Conservation (phyloP, 345 rosid species). For the Populus nigra region DNA sequence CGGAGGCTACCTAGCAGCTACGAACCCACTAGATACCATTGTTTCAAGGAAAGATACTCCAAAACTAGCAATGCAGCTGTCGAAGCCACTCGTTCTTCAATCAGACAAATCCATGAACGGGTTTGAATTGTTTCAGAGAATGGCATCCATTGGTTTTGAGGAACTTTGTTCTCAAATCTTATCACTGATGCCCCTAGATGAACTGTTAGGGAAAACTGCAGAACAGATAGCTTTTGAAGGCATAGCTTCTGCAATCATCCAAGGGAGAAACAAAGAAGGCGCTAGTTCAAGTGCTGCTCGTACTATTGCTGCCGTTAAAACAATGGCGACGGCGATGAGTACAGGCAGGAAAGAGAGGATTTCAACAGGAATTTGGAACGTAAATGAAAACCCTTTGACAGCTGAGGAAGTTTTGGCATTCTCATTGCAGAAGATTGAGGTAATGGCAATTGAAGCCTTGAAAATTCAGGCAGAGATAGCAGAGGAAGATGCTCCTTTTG, state of each 20-base stretch:
- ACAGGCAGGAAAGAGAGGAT: slow-evolving; percentile 82
- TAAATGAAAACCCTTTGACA: slow-evolving; percentile 53
- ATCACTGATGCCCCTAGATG: slow-evolving; percentile 71
- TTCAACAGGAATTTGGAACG: slow-evolving; percentile 78
- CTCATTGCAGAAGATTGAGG: slow-evolving; percentile 77
- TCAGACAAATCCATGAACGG: slow-evolving; percentile 40
- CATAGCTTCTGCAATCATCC: slow-evolving; percentile 88
- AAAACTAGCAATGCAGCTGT: slow-evolving; percentile 86
- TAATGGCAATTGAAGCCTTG: slow-evolving; percentile 72
- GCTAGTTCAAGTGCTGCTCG: slow-evolving; percentile 89
- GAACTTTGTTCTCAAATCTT: slow-evolving; percentile 59
- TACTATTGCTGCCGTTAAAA: slow-evolving; percentile 71
- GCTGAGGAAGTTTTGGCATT: slow-evolving; percentile 71
- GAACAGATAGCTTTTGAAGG: slow-evolving; percentile 98
- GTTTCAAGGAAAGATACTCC: slow-evolving; percentile 75
- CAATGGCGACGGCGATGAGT: slow-evolving; percentile 62
- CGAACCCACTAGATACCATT: slow-evolving; percentile 65
- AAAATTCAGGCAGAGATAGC: slow-evolving; percentile 82
- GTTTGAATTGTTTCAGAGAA: slow-evolving; percentile 68
- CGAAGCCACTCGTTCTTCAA: slow-evolving; percentile 67
- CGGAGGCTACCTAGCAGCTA: slow-evolving; percentile 85
- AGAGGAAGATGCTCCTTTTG: slow-evolving; percentile 80
- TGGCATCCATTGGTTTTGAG: slow-evolving; percentile 57
- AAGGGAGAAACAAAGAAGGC: slow-evolving; percentile 85
- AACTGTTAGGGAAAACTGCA: slow-evolving; percentile 83